Evolutionary conservation across 768 basidiomycete genomes (phyloP), one percentile per base, ranked within the genome.

Genomic region (Lactarius tabidus): DNA sequence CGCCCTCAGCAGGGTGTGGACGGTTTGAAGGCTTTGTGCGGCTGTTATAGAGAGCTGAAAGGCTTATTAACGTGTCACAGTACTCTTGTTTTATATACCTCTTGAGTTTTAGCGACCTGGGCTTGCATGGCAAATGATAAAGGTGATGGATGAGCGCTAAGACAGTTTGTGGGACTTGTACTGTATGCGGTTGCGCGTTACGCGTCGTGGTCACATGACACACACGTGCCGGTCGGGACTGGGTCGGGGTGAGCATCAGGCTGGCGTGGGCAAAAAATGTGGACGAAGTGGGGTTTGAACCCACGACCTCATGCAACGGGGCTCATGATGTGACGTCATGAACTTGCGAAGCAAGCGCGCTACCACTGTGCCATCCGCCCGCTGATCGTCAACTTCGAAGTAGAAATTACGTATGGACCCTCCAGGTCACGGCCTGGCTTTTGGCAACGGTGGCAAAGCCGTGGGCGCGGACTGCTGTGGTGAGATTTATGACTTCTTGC

Each of bases 1-100:
- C 10, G 90, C 89, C 65, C 80, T 81, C 7, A 93, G 77, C 51
- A 93, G 77, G 14, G 89, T 90, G 71, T 91, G 84, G 14, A 92
- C 84, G 23, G 86, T 85, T 48, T 82, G 81, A 59, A 91, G 75
- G 71, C 90, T 91, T 67, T 89, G 87, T 72, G 86, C 77, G 17
- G 71, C 72, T 5, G 77, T 76, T 31, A 76, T 60, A 4, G 68
- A 62, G 14, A 75, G 68, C 75, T 74, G 45, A 20, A 28, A 56
- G 23, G 56, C 33, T 63, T 56, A 45, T 62, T n/a, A 68, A 56
- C 18, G 1, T 53, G 57, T 43, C 20, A 6, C 20, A 14, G 8
- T 17, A 17, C 33, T 48, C n/a, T 8, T 2, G 3, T 18, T 20
- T 18, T 20, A 52, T n/a, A 31, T 55, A 74, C 75, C 68, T 75